Base-by-base conservation (phyloP, 2,329 filamentous ascomycete species). In the Amesomyces nigricolor region DNA sequence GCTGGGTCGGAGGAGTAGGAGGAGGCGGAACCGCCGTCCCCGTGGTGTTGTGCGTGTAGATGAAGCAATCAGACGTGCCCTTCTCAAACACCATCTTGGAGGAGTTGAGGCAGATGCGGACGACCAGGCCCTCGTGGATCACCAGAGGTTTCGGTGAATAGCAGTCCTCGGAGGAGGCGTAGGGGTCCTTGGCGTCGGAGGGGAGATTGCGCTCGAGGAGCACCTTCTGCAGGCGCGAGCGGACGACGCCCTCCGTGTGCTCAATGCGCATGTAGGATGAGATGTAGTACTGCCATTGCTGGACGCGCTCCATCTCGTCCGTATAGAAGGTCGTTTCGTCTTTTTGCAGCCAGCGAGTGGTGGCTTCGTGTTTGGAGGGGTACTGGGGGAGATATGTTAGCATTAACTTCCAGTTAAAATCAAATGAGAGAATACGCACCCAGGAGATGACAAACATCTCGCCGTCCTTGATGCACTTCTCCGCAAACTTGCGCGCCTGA, bases 251-350 rank as follows among this genome's bases (percentile, higher is more conserved):
- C 71, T 94, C 89, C 0, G 94, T 99, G 2, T 89, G 88, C 66
- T 96, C 90, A 22, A 91, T 81, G 60, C 90, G 89, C 62, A 90
- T 88, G 71, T 88, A 97, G 0, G 91, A 91, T 16, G 92, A 91
- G 55, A 96, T 89, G 69, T 99, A 99, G 73, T 95, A 95, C 64
- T 92, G 89, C 94, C 94, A 99, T 39, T 84, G 80, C 59, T 90
- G 85, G 54, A 86, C 86, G 49, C 85, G 82, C 66, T 94, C 87
- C 76, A 96, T 86, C 63, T 96, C 90, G 62, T 95, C 89, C 66
- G 87, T 86, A 64, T 94, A 91, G 69, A 96, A 90, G 0, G 95
- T 87, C 40, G 83, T 84, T 62, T 87, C 84, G 48, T 86, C 82
- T 51, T 81, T 78, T 63, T 83, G 81, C 48, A 87, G 72, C 78